A percentile compares a stretch with the other conserved stretches of the same genome.
These are phyloP conservation scores for Fusarium mundagurra DNA, from an alignment of 2,329 filamentous ascomycete genomes.

Conservation along the genomic window DNA sequence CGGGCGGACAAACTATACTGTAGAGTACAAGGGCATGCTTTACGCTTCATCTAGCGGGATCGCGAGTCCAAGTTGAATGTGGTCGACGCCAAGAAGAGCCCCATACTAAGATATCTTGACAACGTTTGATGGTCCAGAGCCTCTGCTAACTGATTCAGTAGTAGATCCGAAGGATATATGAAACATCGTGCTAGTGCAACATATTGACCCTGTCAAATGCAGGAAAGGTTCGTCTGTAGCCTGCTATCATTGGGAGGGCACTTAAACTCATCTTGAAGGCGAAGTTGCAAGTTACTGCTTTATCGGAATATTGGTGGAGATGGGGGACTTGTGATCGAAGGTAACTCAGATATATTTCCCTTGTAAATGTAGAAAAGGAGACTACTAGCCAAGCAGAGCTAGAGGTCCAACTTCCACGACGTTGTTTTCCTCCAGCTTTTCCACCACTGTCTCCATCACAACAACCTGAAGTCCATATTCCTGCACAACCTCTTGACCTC, in stretches of 20 bases:
- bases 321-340: neutral
- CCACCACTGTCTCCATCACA: neutral
- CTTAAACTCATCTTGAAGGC: neutral
- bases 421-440: neutral
- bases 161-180: accelerated
- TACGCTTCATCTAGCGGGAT: neutral
- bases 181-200: accelerated
- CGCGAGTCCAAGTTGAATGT: neutral
- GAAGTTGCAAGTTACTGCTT: accelerated
- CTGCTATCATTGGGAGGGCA: neutral
- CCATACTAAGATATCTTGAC: accelerated
- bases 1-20: no score
- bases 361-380: no score
- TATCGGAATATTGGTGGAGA: neutral
- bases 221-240: no score
- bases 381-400: neutral
- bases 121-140: accelerated
- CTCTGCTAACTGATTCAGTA: no score
- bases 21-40: no score
- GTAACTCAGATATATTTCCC: neutral
- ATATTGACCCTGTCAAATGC: accelerated
- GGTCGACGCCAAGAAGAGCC: neutral
- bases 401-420: neutral
- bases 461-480: accelerated
- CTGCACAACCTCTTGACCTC: neutral